Base-by-base conservation (phyloP, 2,329 filamentous ascomycete species). In the Penicillium rolfsii region DNA sequence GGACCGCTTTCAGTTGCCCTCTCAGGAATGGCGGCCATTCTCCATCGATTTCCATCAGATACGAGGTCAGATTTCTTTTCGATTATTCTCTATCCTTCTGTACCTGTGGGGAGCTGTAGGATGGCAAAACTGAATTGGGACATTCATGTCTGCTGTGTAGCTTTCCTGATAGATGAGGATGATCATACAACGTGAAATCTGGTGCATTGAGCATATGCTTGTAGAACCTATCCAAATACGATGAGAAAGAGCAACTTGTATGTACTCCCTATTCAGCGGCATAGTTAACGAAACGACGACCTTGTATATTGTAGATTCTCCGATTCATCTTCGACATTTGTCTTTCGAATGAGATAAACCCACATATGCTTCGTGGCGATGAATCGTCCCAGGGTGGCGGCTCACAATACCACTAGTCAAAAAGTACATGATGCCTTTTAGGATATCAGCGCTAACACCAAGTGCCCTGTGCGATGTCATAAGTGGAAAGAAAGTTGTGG, bases 371-470 rank as follows among this genome's bases (percentile, higher is more conserved):
- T 19, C 28, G 46, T 12, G 2, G 46, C 28, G 19, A 22, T n/a
- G 7, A 49, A 30, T 5, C 11, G 3, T 14, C 11, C 11, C 46
- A 49, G 19, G 5, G 26, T n/a, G 46, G 9, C 30, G 3, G 26
- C 19, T 30, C 16, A 16, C 30, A 11, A 2, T 36, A 26, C 2
- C 12, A n/a, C 19, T 19, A 14, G 36, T 33, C 24, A 45, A 35
- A 19, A 22, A 54, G 30, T 14, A 4, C 11, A 60, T 49, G 43
- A 61, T 59, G 52, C 50, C 19, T 22, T 55, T 5, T 11, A 26
- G 61, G 61, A 55, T 60, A 65, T 64, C 54, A 64, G 50, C 35
- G 40, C 53, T 9, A 12, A 33, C 43, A 22, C 22, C 14, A 36
- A 26, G 11, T 35, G 46, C 5, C 14, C 46, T 56, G 56, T 54